Base-by-base conservation (phyloP, 164 flowering plant species). In the Echeveria elegans region DNA sequence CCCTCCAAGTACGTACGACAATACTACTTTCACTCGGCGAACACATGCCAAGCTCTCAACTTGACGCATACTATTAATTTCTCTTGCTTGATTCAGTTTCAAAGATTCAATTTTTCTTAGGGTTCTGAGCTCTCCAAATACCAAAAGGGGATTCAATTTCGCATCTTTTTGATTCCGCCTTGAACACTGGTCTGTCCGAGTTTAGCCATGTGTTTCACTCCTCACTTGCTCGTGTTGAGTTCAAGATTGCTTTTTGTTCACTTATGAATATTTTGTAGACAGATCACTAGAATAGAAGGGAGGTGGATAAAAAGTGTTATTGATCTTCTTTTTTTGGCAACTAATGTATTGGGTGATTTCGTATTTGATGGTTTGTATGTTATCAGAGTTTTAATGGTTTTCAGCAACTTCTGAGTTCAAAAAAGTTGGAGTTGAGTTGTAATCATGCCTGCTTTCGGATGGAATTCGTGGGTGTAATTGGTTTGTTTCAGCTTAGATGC, bases 381-480 rank as follows among this genome's bases (percentile, higher is more conserved):
- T n/a, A 48, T 1, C 9, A n/a, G 31, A n/a, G n/a, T n/a, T 53
- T 14, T 12, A 53, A 9, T 8, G 60, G 4, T 26, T 50, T n/a
- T 19, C n/a, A n/a, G n/a, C n/a, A n/a, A n/a, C n/a, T n/a, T n/a
- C n/a, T n/a, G n/a, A n/a, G n/a, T n/a, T 26, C 26, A 26, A 11
- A n/a, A n/a, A n/a, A 28, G 30, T 53, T 26, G 16, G 31, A 53
- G 60, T 14, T 9, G 1, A 28, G 60, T 28, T 24, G 16, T 26
- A 11, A 1, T 53, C 31, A 53, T 53, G 60, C 11, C 15, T 53
- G 60, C n/a, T n/a, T 26, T 53, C 18, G n/a, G n/a, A 24, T 53
- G 31, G 11, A 53, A 53, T 53, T 53, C 60, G 31, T 53, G 60
- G 60, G 5, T 50, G 56, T 50, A 50, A 50, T 50, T 50, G 56